Evolutionary conservation across 768 basidiomycete genomes (phyloP).

Genomic region (Neoboletus magnificus): DNA sequence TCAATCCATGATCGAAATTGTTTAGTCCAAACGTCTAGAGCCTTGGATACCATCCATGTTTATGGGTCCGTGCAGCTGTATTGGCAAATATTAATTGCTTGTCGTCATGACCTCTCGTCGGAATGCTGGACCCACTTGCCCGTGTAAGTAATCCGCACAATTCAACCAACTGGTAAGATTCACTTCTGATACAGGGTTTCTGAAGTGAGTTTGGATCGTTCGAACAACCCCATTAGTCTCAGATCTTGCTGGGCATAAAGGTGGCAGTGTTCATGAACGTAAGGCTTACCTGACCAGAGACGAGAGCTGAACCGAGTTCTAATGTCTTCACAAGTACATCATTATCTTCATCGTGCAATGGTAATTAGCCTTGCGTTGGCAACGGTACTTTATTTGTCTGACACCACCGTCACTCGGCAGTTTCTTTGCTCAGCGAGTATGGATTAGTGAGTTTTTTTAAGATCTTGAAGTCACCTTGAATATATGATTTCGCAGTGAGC

Average conservation of each 20-base stretch:
- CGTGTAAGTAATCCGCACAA: background rate
- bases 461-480: background rate
- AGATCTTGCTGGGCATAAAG: background rate
- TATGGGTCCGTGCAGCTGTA: slow-evolving; percentile 3
- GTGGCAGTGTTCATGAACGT: slow-evolving; percentile 1
- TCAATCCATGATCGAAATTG: background rate
- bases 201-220: background rate
- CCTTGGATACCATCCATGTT: slow-evolving; percentile 5
- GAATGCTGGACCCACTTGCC: background rate
- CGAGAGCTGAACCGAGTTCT: background rate
- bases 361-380: background rate
- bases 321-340: background rate
- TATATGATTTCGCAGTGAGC: slow-evolving; percentile 2
- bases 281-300: background rate
- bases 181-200: background rate
- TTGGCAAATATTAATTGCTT: slow-evolving; percentile 1
- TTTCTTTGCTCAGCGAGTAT: slow-evolving; percentile 6
- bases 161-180: background rate
- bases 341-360: slow-evolving; percentile 4
- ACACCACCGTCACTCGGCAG: background rate
- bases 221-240: background rate
- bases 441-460: slow-evolving; percentile 2
- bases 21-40: background rate
- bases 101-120: background rate
- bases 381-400: background rate